Evolutionary conservation across 306 rosid species (phyloP).

Genomic region (Cyclanthera cordifolia): DNA sequence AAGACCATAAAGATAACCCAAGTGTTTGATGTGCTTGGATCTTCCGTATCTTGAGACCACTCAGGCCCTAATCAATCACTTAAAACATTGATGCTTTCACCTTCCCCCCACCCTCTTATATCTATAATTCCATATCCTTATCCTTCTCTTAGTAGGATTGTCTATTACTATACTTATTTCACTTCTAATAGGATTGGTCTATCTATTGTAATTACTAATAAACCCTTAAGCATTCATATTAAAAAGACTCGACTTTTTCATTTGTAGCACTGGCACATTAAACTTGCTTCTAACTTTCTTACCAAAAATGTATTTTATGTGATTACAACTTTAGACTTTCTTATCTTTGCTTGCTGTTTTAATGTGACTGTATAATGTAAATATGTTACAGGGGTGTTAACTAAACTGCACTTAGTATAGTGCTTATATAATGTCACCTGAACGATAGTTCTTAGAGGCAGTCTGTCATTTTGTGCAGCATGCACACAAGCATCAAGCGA

Average conservation of each 20-base stretch:
- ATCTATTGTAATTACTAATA: too few species aligned
- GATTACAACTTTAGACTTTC: neutral
- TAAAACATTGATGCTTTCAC: too few species aligned
- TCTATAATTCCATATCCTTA: too few species aligned
- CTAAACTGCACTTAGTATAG: neutral
- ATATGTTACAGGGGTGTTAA: conserved; percentile 4
- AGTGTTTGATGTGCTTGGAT: too few species aligned
- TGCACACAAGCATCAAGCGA: conserved; percentile 90
- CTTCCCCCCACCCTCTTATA: too few species aligned
- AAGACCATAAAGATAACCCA: too few species aligned
- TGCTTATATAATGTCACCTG: conserved; percentile 46
- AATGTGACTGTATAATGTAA: neutral
- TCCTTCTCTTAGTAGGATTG: too few species aligned
- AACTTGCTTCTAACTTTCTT: neutral
- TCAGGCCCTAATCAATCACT: too few species aligned
- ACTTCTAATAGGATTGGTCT: too few species aligned
- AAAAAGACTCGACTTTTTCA: neutral
- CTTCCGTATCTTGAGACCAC: too few species aligned
- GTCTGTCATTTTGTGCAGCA: conserved; percentile 87
- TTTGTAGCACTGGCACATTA: conserved; percentile 2
- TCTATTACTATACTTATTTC: too few species aligned
- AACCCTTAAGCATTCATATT: too few species aligned
- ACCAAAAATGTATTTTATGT: neutral
- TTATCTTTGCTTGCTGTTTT: neutral
- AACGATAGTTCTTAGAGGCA: conserved; percentile 73